Percentiles rank a stretch among this genome's conserved stretches.
phyloP scores from a whole-genome alignment of 73 alveolate species.

The Uronychia setigera region DNA sequence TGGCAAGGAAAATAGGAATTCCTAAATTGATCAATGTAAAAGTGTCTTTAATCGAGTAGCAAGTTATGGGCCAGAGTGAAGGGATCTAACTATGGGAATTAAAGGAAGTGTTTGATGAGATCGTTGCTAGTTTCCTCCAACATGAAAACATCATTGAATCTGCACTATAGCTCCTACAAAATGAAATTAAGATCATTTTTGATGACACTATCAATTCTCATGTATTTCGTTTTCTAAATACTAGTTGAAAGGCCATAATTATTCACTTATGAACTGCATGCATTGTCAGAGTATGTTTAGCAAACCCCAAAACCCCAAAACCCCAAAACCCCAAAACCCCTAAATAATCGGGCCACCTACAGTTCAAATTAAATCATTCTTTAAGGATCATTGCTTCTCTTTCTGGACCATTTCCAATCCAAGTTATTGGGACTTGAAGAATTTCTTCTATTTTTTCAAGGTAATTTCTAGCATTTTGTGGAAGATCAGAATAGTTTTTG shows the following conservation, averaged over 20 bases:
- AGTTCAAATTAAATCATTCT: neutral
- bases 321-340: neutral
- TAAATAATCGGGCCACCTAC: no score
- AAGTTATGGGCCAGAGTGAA: neutral
- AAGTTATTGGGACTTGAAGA: conserved; percentile 85
- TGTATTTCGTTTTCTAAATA: neutral
- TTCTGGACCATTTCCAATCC: conserved; percentile 94
- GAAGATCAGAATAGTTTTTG: conserved; percentile 81
- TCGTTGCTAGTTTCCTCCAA: neutral
- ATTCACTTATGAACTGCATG: neutral
- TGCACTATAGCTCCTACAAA: neutral
- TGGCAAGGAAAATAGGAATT: neutral
- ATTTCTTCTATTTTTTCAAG: conserved; percentile 77
- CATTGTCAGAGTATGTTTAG: no score
- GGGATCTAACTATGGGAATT: neutral
- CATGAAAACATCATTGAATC: neutral
- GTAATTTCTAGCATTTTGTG: conserved; percentile 85
- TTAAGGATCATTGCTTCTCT: conserved; percentile 69
- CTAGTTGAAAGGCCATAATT: neutral
- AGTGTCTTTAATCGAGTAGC: neutral
- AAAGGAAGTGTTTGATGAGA: neutral
- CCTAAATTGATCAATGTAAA: neutral
- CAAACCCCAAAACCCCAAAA: no score
- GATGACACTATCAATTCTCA: neutral
- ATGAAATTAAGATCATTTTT: neutral